Conservation (phyloP, 73 alveolate genomes). For the Vitrella brassicaformis region DNA sequence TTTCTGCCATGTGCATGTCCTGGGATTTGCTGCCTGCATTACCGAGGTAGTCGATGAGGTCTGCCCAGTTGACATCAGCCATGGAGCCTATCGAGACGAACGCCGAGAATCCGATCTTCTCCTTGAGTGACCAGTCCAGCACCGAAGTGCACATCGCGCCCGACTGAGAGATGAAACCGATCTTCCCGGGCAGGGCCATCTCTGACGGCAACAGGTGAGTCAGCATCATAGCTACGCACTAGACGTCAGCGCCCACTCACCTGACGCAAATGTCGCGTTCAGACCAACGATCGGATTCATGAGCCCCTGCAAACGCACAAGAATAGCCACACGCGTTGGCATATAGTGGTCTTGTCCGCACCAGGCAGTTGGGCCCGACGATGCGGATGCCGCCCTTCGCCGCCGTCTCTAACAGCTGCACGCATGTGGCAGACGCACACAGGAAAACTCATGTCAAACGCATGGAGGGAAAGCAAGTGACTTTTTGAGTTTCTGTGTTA, state of each 20-base stretch:
- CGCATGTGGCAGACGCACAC: too few species aligned
- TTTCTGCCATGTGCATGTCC: conserved; percentile 35
- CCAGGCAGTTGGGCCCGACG: conserved; percentile 54
- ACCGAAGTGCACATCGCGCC: conserved; percentile 56
- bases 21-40: conserved; percentile 42
- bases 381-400: conserved; percentile 27
- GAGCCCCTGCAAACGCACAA: too few species aligned
- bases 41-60: conserved; percentile 41
- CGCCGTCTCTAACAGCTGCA: conserved; percentile 39
- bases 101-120: conserved; percentile 50
- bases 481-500: not conserved
- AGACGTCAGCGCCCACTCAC: too few species aligned
- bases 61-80: conserved; percentile 39
- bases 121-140: conserved; percentile 52
- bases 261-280: conserved; percentile 52
- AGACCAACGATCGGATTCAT: conserved; percentile 39
- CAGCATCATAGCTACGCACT: too few species aligned
- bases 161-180: conserved; percentile 49
- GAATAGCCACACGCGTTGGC: too few species aligned
- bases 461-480: too few species aligned
- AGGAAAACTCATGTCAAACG: too few species aligned
- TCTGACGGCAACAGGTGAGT: too few species aligned
- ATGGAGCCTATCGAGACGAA: conserved; percentile 50
- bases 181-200: conserved; percentile 44
- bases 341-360: too few species aligned